A percentile compares a stretch with the other conserved stretches of the same genome.
phyloP scores from a whole-genome alignment of 495 filamentous ascomycete genomes.

The Penicillium ochrochloron region DNA sequence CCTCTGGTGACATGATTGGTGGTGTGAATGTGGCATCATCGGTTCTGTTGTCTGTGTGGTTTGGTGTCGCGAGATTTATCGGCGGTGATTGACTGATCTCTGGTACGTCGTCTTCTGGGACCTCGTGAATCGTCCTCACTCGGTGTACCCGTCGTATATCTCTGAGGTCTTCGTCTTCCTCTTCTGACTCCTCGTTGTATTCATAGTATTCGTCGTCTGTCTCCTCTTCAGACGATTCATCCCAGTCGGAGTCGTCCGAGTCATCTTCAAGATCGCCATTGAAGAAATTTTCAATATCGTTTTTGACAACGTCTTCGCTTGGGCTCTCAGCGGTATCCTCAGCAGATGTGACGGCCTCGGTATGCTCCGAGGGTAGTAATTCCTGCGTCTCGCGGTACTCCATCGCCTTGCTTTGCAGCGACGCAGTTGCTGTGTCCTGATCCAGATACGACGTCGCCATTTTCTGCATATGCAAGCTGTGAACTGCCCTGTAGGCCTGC shows the following conservation, averaged over 20 bases:
- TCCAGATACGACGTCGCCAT: slow-evolving; percentile 14
- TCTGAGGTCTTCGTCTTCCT: slow-evolving; percentile 13
- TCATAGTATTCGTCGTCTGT: slow-evolving; percentile 27
- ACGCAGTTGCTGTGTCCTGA: slow-evolving; percentile 7
- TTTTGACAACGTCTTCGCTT: background rate
- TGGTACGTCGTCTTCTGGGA: slow-evolving; percentile 5
- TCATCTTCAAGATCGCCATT: slow-evolving; percentile 18
- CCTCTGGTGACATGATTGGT: slow-evolving; percentile 14
- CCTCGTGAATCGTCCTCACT: slow-evolving; percentile 6
- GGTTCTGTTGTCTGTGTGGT: background rate
- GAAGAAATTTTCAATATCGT: slow-evolving; percentile 1
- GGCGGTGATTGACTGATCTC: background rate
- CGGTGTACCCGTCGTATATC: background rate
- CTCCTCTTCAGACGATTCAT: slow-evolving; percentile 17
- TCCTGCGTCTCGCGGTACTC: slow-evolving; percentile 5
- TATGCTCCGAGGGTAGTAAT: background rate
- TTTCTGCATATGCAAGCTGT: slow-evolving; percentile 22
- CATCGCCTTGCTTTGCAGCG: slow-evolving; percentile 11
- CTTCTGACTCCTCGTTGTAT: slow-evolving; percentile 19
- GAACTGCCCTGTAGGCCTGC: slow-evolving; percentile 24
- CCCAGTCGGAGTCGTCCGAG: slow-evolving; percentile 21
- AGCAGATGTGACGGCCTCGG: background rate
- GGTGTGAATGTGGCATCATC: slow-evolving; percentile 4
- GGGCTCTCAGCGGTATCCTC: background rate
- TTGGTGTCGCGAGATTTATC: background rate